Base-by-base conservation (phyloP, 2,329 filamentous ascomycete species). In the Ceratocystis ficicola region DNA sequence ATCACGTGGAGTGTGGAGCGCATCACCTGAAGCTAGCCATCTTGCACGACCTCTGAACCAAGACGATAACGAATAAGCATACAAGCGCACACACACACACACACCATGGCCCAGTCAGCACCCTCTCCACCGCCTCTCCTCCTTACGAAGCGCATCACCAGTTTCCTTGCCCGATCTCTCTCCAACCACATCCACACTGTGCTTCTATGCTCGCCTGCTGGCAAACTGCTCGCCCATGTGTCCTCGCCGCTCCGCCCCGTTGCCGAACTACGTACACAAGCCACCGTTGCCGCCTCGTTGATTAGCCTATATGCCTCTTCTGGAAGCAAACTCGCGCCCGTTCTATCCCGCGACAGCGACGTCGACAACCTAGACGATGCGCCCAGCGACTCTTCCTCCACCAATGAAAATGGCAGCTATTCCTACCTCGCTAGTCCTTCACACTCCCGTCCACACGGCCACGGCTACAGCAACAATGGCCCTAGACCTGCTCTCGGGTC, bases 181-280 rank as follows among this genome's bases (percentile, higher is more conserved):
- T 81, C 80, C 6, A 73, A 82, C 3, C 76, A 80, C 68, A 77
- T 86, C 41, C 82, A 83, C 68, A 84, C 83, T 2, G 79, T 83
- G 65, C 79, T 86, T 68, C 77, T 87, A 57, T 81, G 82, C 60
- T 84, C 83, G 2, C 77, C 80, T 1, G 80, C 81, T 48, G 84
- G 84, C 70, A 85, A 85, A 73, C 80, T 87, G 44, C 82, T 87
- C 69, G 81, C 84, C 66, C 83, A 85, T 73, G 81, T 83, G 48
- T 83, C 81, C 63, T 74, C 78, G 1, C 77, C 82, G 57, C 74
- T 78, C 2, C 77, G 81, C 57, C 76, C 83, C 62, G 81, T 84
- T 70, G 76, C 79, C 68, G 76, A 79, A 22, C 79, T 87, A 48
- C 83, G 84, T 71, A 83, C 81, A 8, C 83, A 86, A 73, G 82